A percentile compares a stretch with the other conserved stretches of the same genome.
Evolutionary conservation across 2,329 filamentous ascomycete species (phyloP).

Genomic region (Boeremia lycopersici): DNA sequence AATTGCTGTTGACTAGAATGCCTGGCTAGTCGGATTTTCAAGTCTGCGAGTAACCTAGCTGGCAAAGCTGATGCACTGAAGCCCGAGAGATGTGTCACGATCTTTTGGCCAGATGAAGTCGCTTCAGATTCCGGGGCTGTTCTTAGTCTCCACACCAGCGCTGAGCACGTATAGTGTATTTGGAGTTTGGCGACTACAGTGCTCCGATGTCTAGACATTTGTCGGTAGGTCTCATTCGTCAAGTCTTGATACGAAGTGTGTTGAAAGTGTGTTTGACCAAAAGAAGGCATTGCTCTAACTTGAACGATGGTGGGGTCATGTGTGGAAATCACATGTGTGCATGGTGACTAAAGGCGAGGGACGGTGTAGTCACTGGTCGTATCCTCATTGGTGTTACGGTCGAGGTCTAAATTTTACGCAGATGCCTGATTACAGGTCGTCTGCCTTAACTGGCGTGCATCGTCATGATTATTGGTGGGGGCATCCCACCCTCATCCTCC

Average conservation of each 20-base stretch:
- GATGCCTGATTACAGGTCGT: not conserved
- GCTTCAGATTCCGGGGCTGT: not conserved
- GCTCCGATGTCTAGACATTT: not conserved
- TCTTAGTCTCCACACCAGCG: slow-evolving; percentile 5
- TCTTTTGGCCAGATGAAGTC: slow-evolving; percentile 5
- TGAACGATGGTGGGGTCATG: not conserved
- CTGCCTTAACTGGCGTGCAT: slow-evolving; percentile 1
- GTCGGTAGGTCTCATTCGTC: not conserved
- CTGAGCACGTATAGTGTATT: too few species aligned
- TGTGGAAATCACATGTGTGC: too few species aligned
- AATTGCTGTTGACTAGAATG: not conserved
- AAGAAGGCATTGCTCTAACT: not conserved
- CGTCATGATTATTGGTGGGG: not conserved
- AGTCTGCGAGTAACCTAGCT: not conserved
- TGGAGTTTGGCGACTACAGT: not conserved
- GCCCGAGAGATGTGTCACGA: not conserved
- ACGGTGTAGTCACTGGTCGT: too few species aligned
- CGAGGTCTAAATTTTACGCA: not conserved
- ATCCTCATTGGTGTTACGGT: too few species aligned
- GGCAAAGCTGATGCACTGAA: not conserved
- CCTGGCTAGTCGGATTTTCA: not conserved
- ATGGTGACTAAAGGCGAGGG: too few species aligned
- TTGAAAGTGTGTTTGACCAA: not conserved
- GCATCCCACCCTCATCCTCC: not conserved
- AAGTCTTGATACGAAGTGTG: not conserved